Evolutionary conservation across 2,329 filamentous ascomycete species (phyloP).

Genomic region (Aspergillus fischeri): DNA sequence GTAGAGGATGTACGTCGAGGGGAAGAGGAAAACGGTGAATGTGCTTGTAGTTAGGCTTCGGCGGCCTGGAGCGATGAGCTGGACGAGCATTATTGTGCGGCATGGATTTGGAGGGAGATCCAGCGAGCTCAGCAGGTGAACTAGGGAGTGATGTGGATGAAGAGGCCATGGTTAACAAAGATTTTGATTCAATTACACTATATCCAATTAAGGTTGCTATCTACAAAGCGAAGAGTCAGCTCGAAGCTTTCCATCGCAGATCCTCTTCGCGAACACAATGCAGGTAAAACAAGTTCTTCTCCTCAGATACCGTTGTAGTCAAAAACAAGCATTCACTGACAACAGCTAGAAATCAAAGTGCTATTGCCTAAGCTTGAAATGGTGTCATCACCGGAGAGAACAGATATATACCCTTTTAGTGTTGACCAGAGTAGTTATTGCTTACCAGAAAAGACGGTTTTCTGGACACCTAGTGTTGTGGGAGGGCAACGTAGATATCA

Average conservation of each 20-base stretch:
- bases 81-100: slow-evolving; percentile 17
- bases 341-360: slow-evolving; percentile 51
- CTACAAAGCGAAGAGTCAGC: slow-evolving; percentile 22
- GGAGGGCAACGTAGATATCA: slow-evolving; percentile 6
- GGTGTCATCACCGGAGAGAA: slow-evolving; percentile 44
- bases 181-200: slow-evolving; percentile 21
- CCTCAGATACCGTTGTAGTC: slow-evolving; percentile 99
- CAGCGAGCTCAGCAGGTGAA: slow-evolving; percentile 12
- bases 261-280: slow-evolving; percentile 5
- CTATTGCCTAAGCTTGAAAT: slow-evolving; percentile 43
- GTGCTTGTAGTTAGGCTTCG: slow-evolving; percentile 59
- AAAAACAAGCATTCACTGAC: slow-evolving; percentile 54
- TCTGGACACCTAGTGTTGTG: slow-evolving; percentile 9
- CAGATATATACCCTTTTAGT: slow-evolving; percentile 12
- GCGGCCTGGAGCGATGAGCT: slow-evolving; percentile 25
- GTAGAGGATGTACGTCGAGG: slow-evolving; percentile 75
- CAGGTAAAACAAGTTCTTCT: slow-evolving; percentile 29
- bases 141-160: slow-evolving; percentile 15
- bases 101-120: slow-evolving; percentile 11
- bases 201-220: slow-evolving; percentile 18
- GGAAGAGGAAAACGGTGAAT: slow-evolving; percentile 81
- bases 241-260: slow-evolving; percentile 13
- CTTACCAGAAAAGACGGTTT: slow-evolving; percentile 21
- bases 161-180: slow-evolving; percentile 25
- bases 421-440: slow-evolving; percentile 9